These are phyloP conservation scores for Penicillium nucicola DNA, from an alignment of 495 filamentous ascomycete genomes.

Conservation along the genomic window DNA sequence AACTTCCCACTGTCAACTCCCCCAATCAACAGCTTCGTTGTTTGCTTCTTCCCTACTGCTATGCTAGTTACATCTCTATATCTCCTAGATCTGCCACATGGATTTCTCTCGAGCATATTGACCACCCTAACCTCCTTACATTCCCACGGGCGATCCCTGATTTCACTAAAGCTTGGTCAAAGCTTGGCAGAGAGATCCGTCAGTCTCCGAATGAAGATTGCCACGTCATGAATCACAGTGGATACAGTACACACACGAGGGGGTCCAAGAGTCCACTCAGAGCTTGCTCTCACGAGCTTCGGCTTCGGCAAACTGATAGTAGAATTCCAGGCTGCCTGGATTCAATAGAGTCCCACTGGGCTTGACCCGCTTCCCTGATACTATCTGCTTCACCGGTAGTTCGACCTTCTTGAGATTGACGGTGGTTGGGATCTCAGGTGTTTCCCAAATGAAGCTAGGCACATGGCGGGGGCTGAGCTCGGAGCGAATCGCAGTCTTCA, in stretches of 20 bases:
- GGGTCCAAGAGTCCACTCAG: slow-evolving; percentile 5
- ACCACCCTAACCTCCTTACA: too few species aligned
- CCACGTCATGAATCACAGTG: slow-evolving; percentile 4
- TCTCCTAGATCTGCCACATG: too few species aligned
- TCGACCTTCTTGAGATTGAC: slow-evolving; percentile 87
- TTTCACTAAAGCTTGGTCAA: slow-evolving; percentile 24
- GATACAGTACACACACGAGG: slow-evolving; percentile 1
- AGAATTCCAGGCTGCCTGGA: slow-evolving; percentile 68
- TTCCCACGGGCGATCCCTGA: not conserved
- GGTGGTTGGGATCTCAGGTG: slow-evolving; percentile 74
- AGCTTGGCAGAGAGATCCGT: slow-evolving; percentile 18
- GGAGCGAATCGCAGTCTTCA: slow-evolving; percentile 59
- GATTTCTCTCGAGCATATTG: too few species aligned
- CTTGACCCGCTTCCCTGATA: slow-evolving; percentile 70
- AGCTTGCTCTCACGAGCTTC: slow-evolving; percentile 42
- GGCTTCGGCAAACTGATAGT: slow-evolving; percentile 78
- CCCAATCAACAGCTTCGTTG: too few species aligned
- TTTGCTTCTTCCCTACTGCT: too few species aligned
- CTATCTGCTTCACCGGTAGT: slow-evolving; percentile 79
- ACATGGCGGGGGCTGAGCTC: slow-evolving; percentile 71
- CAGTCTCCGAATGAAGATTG: slow-evolving; percentile 3
- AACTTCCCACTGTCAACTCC: too few species aligned
- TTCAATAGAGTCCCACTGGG: slow-evolving; percentile 76
- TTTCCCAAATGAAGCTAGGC: slow-evolving; percentile 75
- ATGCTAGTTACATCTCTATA: too few species aligned